Evolutionary conservation across 2,329 filamentous ascomycete species (phyloP), one percentile per base, ranked within the genome.

Genomic region (Didymella glomerata): DNA sequence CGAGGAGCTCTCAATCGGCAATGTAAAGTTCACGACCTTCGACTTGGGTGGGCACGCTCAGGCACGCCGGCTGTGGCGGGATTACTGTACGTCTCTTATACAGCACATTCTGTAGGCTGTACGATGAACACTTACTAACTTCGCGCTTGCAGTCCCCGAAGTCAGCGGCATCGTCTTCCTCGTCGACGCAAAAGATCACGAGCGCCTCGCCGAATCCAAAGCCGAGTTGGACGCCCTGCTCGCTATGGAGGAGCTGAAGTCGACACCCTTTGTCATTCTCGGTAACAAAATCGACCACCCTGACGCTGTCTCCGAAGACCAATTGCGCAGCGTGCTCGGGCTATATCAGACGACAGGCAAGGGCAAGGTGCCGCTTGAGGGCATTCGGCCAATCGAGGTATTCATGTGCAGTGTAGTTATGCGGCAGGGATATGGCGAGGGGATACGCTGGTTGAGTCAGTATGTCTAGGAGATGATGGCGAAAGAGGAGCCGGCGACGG

Each of bases 251-350:
- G 94, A 98, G 77, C 87, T 99, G 38, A 84, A 88, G 77, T 97
- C 96, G 85, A 95, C 97, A 9, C 95, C 95, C 54, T 98, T 98
- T 79, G 87, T 98, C 62, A 88, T 99, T 70, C 87, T 99, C 65
- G 95, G 95, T 71, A 99, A 99, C 88, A 99, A 99, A 88, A 99
- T 99, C 79, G 95, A 99, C 80, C 93, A 98, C 83, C 93, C 93
- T 53, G 91, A 96, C 70, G 95, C 95, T 64, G 89, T 98, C 54
- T 94, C 90, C 67, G 95, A 99, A 85, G 94, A 98, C 73, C 92
- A 97, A 83, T 86, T 98, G 75, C 88, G 95, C 79, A 90, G 94
- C 77, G 90, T 93, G 78, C 85, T 99, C 59, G 95, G 95, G 64
- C 82, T 99, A 74, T 98, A 96, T 82, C 94, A 98, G 66, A 76